Base-by-base conservation (phyloP, 1,284 basidiomycete genomes). In the Ganoderma meredithae region DNA sequence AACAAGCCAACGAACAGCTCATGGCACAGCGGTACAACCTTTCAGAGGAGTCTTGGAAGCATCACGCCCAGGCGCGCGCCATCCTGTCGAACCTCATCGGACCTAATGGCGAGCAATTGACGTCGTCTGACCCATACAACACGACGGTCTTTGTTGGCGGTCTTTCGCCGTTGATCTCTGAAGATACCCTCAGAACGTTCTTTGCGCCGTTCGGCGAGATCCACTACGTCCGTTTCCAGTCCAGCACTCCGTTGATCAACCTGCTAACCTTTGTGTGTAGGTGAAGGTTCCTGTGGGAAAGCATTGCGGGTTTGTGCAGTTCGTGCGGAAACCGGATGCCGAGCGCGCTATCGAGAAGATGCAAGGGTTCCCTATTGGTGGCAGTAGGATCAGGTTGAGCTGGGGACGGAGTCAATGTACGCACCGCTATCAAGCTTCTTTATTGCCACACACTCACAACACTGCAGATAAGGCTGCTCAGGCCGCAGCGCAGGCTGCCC, bases 281-380 rank as follows among this genome's bases (percentile, higher is more conserved):
- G 95, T 97, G 77, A 98, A 98, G 81, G 96, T 98, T 8, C 96
- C 96, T 2, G 92, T 95, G 33, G 95, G 95, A 61, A 98, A 98
- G 77, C 95, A 96, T 70, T 98, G 96, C 76, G 96, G 96, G 0
- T 98, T 98, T 75, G 96, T 98, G 36, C 96, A 97, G 80, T 98
- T 95, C 76, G 93, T 97, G 33, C 86, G 90, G 72, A 97, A 98
- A 81, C 89, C 88, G 13, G 96, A 98, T 79, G 96, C 96, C 7
- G 95, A 97, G 78, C 86, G 88, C 33, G 96, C 96, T 2, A 98
- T 98, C 73, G 93, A 96, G 80, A 94, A 94, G 80, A 96, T 98
- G 95, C 96, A 98, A 81, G 95, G 95, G 27, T 98, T 96, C 79
- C 95, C 94, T 7, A 92, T 98, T 73, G 94, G 95, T 58, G 95